phyloP scores from a whole-genome alignment of 768 basidiomycete species.

The Hygrocybe coccinea region DNA sequence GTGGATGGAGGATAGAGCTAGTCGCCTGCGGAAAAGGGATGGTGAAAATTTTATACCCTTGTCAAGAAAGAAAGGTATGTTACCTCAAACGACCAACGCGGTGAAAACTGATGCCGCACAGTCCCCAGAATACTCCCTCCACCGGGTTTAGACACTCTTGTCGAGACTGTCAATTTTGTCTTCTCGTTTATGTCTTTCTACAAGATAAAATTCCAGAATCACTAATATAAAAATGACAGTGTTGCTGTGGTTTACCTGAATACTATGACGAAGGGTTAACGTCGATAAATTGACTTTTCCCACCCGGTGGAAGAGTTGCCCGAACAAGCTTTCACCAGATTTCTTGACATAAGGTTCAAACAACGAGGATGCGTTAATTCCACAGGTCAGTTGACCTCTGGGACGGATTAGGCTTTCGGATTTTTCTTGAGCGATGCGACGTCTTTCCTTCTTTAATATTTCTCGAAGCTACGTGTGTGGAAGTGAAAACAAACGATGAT shows the following conservation, averaged over 20 bases:
- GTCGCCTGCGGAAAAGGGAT: slow-evolving; percentile 30
- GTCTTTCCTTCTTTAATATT: slow-evolving; percentile 38
- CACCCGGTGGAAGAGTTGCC: slow-evolving; percentile 32
- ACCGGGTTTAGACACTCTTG: slow-evolving; percentile 30
- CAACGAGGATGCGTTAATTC: slow-evolving; percentile 47
- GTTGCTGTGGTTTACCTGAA: slow-evolving; percentile 35
- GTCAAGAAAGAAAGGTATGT: slow-evolving; percentile 14
- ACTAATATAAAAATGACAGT: background rate
- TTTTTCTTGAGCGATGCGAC: slow-evolving; percentile 33
- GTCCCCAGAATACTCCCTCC: slow-evolving; percentile 57
- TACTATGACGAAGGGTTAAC: slow-evolving; percentile 40
- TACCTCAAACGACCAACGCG: slow-evolving; percentile 50
- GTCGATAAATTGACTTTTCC: slow-evolving; percentile 31
- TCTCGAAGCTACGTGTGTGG: slow-evolving; percentile 40
- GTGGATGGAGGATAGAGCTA: slow-evolving; percentile 38
- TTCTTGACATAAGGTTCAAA: slow-evolving; percentile 36
- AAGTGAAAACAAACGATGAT: background rate
- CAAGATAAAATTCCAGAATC: background rate
- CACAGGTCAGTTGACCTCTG: slow-evolving; percentile 41
- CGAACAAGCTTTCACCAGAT: slow-evolving; percentile 19
- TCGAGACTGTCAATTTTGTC: slow-evolving; percentile 40
- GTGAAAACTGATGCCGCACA: slow-evolving; percentile 71
- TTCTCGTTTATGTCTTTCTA: slow-evolving; percentile 21
- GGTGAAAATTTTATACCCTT: slow-evolving; percentile 12
- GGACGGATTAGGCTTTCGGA: slow-evolving; percentile 40